Evolutionary conservation across 257 asterid genomes (phyloP), one percentile per base, ranked within the genome.

Genomic region (Salvia miltiorrhiza): DNA sequence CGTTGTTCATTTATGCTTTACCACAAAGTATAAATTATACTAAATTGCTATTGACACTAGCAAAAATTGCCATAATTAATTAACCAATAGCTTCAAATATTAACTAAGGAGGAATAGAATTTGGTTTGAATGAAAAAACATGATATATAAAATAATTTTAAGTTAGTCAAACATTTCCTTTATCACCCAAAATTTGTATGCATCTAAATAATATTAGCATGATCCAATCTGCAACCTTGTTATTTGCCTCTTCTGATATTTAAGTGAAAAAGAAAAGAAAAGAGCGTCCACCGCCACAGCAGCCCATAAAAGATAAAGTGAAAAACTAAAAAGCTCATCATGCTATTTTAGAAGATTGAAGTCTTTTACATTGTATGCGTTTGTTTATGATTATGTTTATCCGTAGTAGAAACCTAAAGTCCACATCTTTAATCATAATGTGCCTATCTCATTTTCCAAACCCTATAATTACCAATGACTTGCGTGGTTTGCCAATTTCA

Each of bases 311-410:
- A 49, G 11, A 32, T 7, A 12, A 21, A 61, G 43, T 30, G n/a
- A 3, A 32, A 66, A 48, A 67, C 26, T 7, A 32, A 52, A 67
- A 50, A 52, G 39, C 40, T 53, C 28, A 67, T 67, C 12, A 67
- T 67, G 54, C 0, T 67, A 64, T 67, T 67, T 67, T 52, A 53
- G 72, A 67, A 67, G 53, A 67, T 37, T 67, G 53, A 14, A 67
- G 49, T 49, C 59, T 65, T 41, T 63, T 24, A 45, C 56, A 14
- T 45, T 45, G 65, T 59, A 20, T 60, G 66, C 66, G 33, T 37
- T 37, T 37, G 2, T 35, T 35, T 13, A 58, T 58, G 45, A 58
- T 58, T 28, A 14, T 10, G 9, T 16, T n/a, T 57, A 7, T 58
- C 13, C 26, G 3, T 32, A 9, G 11, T 37, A 60, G 43, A 49